Base-by-base conservation (phyloP, 768 basidiomycete genomes). In the Lentinula detonsa region DNA sequence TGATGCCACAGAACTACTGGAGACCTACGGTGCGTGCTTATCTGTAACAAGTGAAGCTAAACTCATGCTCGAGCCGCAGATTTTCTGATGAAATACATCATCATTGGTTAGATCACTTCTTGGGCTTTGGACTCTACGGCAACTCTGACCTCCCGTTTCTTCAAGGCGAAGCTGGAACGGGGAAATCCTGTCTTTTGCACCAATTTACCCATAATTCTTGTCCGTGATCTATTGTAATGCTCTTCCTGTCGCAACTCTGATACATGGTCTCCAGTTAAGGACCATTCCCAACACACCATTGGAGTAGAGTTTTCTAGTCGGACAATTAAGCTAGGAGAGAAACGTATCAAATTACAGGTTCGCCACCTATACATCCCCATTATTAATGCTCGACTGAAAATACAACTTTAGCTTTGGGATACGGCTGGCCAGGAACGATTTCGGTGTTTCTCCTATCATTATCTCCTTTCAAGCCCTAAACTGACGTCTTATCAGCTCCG, bases 71-170 rank as follows among this genome's bases (percentile, higher is more conserved):
- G 9, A 7, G 15, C 49, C 61, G 49, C 73, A 97, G 97, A 99
- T 76, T 98, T 97, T 74, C 84, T 99, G 66, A 93, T 98, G 87
- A 99, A 99, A 78, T 94, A 95, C 75, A 97, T 98, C 70, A 85
- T 98, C 66, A 93, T 98, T 68, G 96, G 96, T 93, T 66, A 62
- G 79, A 23, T 55, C 52, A 50, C 50, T 52, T 18, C 53, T 61
- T 39, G 60, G 65, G 51, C 40, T 35, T 48, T 53, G 28, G 35
- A 13, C 55, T 35, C 60, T 61, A 50, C 59, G 54, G 58, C 59
- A 61, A 35, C 39, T 56, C 39, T 56, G 57, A 59, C 33, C 15
- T 23, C 34, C 15, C n/a, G 35, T 48, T 62, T 43, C 58, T 50
- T 35, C 42, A 64, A 98, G 95, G 95, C 64, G 95, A 98, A 78